phyloP scores from a whole-genome alignment of 805 yeast genomes.

The Maudiozyma serrabonitensis region DNA sequence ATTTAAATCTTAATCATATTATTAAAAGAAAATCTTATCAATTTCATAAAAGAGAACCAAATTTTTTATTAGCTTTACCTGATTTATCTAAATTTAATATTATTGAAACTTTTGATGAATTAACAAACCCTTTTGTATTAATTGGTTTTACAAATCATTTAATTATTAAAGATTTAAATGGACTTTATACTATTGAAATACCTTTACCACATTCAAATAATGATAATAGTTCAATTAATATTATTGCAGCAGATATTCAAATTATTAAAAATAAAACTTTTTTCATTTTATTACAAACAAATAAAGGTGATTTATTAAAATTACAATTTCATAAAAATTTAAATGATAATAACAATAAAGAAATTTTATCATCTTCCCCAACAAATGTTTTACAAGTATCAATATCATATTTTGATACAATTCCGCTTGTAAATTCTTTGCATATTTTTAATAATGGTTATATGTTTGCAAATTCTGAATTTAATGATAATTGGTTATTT shows the following conservation, averaged over 20 bases:
- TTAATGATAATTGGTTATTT: slow-evolving; percentile 56
- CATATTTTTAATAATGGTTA: slow-evolving; percentile 67
- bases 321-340: slow-evolving; percentile 41
- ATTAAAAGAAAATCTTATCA: slow-evolving; percentile 39
- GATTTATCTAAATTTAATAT: slow-evolving; percentile 25
- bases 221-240: slow-evolving; percentile 21
- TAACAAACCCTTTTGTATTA: slow-evolving; percentile 34
- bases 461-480: slow-evolving; percentile 54
- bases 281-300: slow-evolving; percentile 61
- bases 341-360: not conserved
- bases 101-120: slow-evolving; percentile 28
- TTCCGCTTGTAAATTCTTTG: slow-evolving; percentile 48
- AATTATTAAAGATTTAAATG: slow-evolving; percentile 39
- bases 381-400: slow-evolving; percentile 22
- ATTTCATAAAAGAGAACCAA: slow-evolving; percentile 30
- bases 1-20: slow-evolving; percentile 75
- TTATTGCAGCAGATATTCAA: slow-evolving; percentile 56
- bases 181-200: slow-evolving; percentile 30
- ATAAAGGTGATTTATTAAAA: slow-evolving; percentile 69
- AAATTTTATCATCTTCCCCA: slow-evolving; percentile 21
- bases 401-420: slow-evolving; percentile 69
- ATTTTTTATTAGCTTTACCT: slow-evolving; percentile 57
- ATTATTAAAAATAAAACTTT: slow-evolving; percentile 44
- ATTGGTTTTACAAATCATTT: slow-evolving; percentile 51
- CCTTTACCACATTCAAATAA: slow-evolving; percentile 42